Evolutionary conservation across 495 filamentous ascomycete genomes (phyloP), one percentile per base, ranked within the genome.

Genomic region (Aspergillus biplanus): DNA sequence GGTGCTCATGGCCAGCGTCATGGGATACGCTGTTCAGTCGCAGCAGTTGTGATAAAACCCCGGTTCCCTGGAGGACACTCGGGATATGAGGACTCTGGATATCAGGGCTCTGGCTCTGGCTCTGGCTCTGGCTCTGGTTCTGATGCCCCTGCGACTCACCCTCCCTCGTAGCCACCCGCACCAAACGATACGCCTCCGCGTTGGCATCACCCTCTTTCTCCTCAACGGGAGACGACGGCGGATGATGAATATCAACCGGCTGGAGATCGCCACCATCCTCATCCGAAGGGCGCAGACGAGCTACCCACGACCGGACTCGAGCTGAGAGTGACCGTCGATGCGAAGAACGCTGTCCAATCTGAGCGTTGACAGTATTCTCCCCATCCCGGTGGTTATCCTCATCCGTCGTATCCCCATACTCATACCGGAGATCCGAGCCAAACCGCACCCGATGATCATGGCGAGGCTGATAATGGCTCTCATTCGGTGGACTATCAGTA

Each of bases 31-130:
- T 62, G 50, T 73, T 73, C 16, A 77, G 53, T 42, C 70, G 72
- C 1, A 77, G 67, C 18, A 78, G 57, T 46, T 78, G 76, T 3
- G 74, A 73, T 15, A 78, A 52, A 33, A 78, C 66, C 12, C 75
- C 76, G 3, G 69, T 69, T 13, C 68, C 73, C 3, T 42, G 34
- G 21, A 27, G 21, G 13, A 6, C 52, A 27, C 8, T 37, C 50
- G 12, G 9, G 9, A 33, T 32, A 47, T 5, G n/a, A 12, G 15
- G 35, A n/a, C 11, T 56, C 8, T 53, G 57, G 31, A 27, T 48
- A 31, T 33, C n/a, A 13, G 7, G 31, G 8, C 46, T 46, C 5
- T 34, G 57, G 39, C n/a, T n/a, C n/a, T n/a, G n/a, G n/a, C n/a
- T n/a, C n/a, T n/a, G n/a, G n/a, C n/a, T n/a, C n/a, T n/a, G n/a